Base-by-base conservation (phyloP, 179 eudicot species). In the Actinidia arguta region DNA sequence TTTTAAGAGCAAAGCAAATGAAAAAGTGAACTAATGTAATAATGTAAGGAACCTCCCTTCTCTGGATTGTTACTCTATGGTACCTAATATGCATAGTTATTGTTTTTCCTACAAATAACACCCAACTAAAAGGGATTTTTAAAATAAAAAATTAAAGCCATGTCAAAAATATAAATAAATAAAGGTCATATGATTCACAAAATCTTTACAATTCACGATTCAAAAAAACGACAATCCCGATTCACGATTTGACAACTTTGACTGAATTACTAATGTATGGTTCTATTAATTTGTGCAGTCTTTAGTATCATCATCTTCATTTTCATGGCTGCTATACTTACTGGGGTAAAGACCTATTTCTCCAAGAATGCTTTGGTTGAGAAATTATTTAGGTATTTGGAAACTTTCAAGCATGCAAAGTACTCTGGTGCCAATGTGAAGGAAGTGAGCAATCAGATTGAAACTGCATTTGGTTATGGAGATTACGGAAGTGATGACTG, bases 251-350 rank as follows among this genome's bases (percentile, higher is more conserved):
- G n/a, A n/a, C 5, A 14, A 6, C 50, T 68, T 12, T 36, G 22
- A 12, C n/a, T 0, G n/a, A 73, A 0, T 72, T n/a, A 10, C 17
- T 48, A 48, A 72, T 51, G 48, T 73, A 22, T 73, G 54, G 42
- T 66, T n/a, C 24, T 77, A 10, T 31, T n/a, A n/a, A 63, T 64
- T 63, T 25, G 16, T 39, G 80, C 84, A 75, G 84, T 10, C 64
- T 22, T 44, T 5, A 16, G 58, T 9, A 20, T 82, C 59, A 20
- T 71, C 47, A 44, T 66, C 31, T 48, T 75, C 78, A 55, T 82
- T 55, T 51, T 67, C 42, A 11, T 76, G 67, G 75, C 52, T 76
- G 84, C 67, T 25, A 47, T 47, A 24, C 54, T 82, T 36, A n/a
- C 46, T 46, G 5, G 68, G 75, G 75, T 76, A 68, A 82, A 82